Conservation (phyloP, 2,329 filamentous ascomycete genomes). For the Myriosclerotinia scirpicola region DNA sequence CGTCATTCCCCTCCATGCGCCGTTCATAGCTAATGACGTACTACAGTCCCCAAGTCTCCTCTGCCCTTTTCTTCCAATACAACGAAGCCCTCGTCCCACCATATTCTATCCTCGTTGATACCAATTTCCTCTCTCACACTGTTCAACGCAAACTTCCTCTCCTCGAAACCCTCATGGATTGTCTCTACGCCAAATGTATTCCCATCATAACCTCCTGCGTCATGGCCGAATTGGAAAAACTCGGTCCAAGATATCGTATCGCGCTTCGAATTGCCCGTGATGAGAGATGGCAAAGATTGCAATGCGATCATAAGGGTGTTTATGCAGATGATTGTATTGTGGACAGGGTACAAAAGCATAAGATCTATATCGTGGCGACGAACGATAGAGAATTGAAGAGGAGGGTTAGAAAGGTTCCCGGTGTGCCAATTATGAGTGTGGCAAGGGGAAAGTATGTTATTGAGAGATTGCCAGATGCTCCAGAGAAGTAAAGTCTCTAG, state of each 20-base stretch:
- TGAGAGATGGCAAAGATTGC: constrained; percentile 79
- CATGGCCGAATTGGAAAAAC: constrained; percentile 83
- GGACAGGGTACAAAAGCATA: constrained; percentile 68
- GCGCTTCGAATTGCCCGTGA: constrained; percentile 85
- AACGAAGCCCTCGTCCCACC: constrained; percentile 84
- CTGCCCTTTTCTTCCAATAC: constrained; percentile 83
- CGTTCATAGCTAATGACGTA: constrained; percentile 23
- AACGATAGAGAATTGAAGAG: constrained; percentile 80
- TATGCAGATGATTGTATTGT: constrained; percentile 87
- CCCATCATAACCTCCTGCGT: constrained; percentile 84
- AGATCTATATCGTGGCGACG: constrained; percentile 77
- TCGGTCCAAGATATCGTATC: constrained; percentile 84
- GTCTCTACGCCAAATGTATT: constrained; percentile 85
- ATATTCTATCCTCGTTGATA: constrained; percentile 70
- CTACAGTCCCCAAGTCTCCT: constrained; percentile 71
- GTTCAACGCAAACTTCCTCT: constrained; percentile 89
- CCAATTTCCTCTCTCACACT: constrained; percentile 88
- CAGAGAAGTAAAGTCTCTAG: constrained; percentile 51
- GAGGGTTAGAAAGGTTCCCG: constrained; percentile 69
- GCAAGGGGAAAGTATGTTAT: constrained; percentile 91
- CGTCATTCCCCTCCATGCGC: neutral
- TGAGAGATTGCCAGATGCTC: constrained; percentile 83
- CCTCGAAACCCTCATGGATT: constrained; percentile 88
- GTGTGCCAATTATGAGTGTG: constrained; percentile 70
- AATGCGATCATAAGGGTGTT: constrained; percentile 87